Base-by-base conservation (phyloP, 1,284 basidiomycete genomes). In the Lentinus polychrous region DNA sequence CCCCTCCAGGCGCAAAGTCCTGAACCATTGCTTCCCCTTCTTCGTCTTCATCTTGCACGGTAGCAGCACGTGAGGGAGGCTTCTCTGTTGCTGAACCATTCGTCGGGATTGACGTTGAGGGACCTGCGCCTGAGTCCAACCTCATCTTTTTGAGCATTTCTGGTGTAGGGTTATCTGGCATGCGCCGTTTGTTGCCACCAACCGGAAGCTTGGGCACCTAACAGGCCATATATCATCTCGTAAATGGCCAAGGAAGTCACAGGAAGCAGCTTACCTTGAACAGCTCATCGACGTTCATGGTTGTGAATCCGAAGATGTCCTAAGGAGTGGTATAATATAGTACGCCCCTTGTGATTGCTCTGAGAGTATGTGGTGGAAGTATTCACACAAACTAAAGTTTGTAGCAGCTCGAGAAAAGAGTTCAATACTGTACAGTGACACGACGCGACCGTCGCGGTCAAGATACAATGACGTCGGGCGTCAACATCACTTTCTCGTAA, bases 91-190 rank as follows among this genome's bases (percentile, higher is more conserved):
- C 18, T 36, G 51, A 17, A 23, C 41, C 51, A 51, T 52, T 58
- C 47, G 33, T 39, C 47, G 18, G 39, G 51, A 41, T 44, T 14
- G 31, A 20, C 24, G 40, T 11, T 6, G 46, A 35, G 43, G 41
- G 38, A 14, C 36, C 43, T 41, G 50, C 11, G 8, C 50, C 43
- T 27, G 45, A 37, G 33, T 86, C 81, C 61, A 83, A 62, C 55
- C 71, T 78, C 74, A 90, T 78, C 61, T 80, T 81, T 69, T 90
- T 92, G 46, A 92, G 71, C 74, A 90, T 78, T 27, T 91, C 88
- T 3, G 83, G 81, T 0, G 83, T 83, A 12, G 90, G 91, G 51
- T 82, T 80, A 61, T 90, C 86, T n/a, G 86, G 81, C 66, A 93
- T 76, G 60, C 83, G 90, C 49, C 91, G 73, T 67, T 94, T 94